phyloP scores from a whole-genome alignment of 768 basidiomycete genomes.

The Mycena galericulata region DNA sequence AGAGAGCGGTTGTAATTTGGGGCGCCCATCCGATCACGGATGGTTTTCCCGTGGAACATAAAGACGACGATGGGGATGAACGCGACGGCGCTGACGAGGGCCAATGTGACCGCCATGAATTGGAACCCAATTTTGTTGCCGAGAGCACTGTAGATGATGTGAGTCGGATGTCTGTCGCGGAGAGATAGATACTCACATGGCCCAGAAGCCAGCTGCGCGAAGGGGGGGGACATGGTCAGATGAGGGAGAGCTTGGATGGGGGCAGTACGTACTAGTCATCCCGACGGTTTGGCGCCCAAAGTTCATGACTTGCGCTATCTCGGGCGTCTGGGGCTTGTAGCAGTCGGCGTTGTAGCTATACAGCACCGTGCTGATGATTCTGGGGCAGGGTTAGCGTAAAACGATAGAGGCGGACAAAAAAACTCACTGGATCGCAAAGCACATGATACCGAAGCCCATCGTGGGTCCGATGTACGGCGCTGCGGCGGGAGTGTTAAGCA shows the following conservation, averaged over 20 bases:
- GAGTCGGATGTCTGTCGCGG: not conserved
- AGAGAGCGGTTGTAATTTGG: conserved; percentile 18
- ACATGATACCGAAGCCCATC: conserved; percentile 29
- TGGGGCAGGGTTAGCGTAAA: not conserved
- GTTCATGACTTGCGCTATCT: conserved; percentile 30
- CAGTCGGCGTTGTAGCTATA: conserved; percentile 27
- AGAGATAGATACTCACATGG: conserved; percentile 4
- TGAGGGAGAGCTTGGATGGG: not conserved
- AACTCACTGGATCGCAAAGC: conserved; percentile 26
- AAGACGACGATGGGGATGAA: conserved; percentile 20
- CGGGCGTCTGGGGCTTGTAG: conserved; percentile 25
- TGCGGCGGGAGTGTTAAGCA: not conserved
- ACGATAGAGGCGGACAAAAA: too few species aligned
- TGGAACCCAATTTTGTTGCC: conserved; percentile 29
- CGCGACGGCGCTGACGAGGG: conserved; percentile 19
- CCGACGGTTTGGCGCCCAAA: conserved; percentile 30
- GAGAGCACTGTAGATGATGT: conserved; percentile 1
- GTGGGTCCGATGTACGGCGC: conserved; percentile 24
- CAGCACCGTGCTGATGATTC: conserved; percentile 20
- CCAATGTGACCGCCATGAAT: conserved; percentile 19
- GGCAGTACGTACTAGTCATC: conserved; percentile 27
- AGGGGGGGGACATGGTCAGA: not conserved
- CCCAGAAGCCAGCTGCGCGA: conserved; percentile 23
- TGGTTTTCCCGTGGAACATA: conserved; percentile 26
- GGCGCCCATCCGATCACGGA: conserved; percentile 23